phyloP scores from a whole-genome alignment of 2,329 filamentous ascomycete genomes.

The Apiospora rasikravindrae region DNA sequence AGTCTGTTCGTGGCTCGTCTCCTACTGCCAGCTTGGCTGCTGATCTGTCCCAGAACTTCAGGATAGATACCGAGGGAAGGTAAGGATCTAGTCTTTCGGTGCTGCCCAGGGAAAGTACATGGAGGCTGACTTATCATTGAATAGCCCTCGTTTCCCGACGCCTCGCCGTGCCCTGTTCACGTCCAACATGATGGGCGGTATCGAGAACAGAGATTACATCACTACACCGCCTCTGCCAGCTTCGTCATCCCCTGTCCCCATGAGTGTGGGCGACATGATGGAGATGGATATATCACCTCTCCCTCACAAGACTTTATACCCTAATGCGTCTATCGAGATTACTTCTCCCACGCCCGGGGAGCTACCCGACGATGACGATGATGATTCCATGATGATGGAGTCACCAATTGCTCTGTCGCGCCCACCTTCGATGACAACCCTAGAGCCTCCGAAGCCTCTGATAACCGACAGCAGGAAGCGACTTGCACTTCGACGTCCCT shows the following conservation, averaged over 20 bases:
- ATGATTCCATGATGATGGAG: conserved; percentile 58
- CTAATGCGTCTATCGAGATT: conserved; percentile 64
- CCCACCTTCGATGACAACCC: conserved; percentile 39
- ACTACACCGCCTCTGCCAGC: conserved; percentile 81
- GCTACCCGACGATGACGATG: conserved; percentile 38
- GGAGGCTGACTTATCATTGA: conserved; percentile 26
- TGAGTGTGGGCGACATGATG: conserved; percentile 78
- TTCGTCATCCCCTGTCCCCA: conserved; percentile 78
- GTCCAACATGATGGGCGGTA: conserved; percentile 66
- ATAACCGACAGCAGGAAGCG: conserved; percentile 65
- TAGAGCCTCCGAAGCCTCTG: conserved; percentile 55
- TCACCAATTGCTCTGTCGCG: conserved; percentile 59
- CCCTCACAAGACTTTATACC: conserved; percentile 80
- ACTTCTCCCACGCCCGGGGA: conserved; percentile 73
- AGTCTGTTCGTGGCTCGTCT: conserved; percentile 81
- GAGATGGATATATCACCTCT: conserved; percentile 97
- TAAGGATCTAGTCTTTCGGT: conserved; percentile 48
- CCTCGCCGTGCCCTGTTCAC: conserved; percentile 87
- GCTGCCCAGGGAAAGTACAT: conserved; percentile 33
- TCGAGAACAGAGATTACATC: conserved; percentile 67
- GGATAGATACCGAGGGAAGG: conserved; percentile 85
- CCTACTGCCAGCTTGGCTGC: conserved; percentile 89
- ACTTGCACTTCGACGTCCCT: conserved; percentile 72
- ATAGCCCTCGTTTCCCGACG: conserved; percentile 80
- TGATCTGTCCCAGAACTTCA: conserved; percentile 96